A percentile compares a stretch with the other conserved stretches of the same genome.
Evolutionary conservation across 306 rosid species (phyloP).

Genomic region (Spatholobus suberectus): DNA sequence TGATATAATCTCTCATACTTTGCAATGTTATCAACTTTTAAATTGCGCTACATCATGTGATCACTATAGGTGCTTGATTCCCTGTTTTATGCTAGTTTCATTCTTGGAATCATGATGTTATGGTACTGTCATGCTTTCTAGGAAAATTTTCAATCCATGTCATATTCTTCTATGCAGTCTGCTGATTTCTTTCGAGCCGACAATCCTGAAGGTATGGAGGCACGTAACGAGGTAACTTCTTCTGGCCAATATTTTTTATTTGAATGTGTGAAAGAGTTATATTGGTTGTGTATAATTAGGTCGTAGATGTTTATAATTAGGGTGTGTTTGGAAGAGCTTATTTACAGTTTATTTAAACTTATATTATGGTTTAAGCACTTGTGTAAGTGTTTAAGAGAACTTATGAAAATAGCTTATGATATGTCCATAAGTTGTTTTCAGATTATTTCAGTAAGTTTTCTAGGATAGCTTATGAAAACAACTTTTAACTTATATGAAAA

Average conservation of each 20-base stretch:
- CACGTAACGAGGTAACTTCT: slow-evolving; percentile 88
- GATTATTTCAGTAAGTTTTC: neutral
- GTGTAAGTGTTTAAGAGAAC: neutral
- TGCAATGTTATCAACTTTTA: neutral
- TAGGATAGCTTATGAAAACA: neutral
- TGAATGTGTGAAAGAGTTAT: slow-evolving; percentile 1
- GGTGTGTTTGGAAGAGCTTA: neutral
- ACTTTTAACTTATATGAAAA: neutral
- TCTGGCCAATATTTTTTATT: slow-evolving; percentile 31
- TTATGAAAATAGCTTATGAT: neutral
- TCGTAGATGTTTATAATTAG: neutral
- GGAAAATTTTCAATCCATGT: slow-evolving; percentile 21
- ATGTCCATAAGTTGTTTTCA: neutral
- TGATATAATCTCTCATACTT: neutral
- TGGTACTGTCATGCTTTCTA: slow-evolving; percentile 22
- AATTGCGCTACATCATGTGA: slow-evolving; percentile 10
- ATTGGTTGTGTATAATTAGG: neutral
- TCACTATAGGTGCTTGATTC: slow-evolving; percentile 26
- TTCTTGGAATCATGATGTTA: slow-evolving; percentile 31
- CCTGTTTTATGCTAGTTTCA: neutral
- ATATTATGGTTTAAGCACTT: neutral
- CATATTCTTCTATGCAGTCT: slow-evolving; percentile 61
- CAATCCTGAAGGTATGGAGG: slow-evolving; percentile 95
- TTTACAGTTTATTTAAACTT: neutral
- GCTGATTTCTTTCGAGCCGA: slow-evolving; percentile 99